Evolutionary conservation across 2,329 filamentous ascomycete species (phyloP), one percentile per base, ranked within the genome.

Genomic region (Metarhizium robertsii): DNA sequence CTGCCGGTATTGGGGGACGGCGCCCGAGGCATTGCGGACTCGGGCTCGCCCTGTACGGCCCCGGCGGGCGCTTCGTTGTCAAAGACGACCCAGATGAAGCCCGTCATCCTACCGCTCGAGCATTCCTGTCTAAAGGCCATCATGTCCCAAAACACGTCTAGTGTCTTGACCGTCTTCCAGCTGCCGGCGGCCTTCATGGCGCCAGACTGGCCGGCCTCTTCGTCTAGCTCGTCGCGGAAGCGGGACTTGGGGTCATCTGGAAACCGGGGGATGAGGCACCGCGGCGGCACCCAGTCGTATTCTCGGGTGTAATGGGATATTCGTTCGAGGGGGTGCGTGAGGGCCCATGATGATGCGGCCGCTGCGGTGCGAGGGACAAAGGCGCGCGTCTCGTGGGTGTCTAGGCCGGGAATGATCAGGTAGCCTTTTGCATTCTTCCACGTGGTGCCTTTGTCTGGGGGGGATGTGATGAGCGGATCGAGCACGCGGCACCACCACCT

Each of bases 81-180:
- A 61, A 96, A 87, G 0, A 96, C 86, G 30, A 96, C 74, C 92
- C 95, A 99, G 30, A 97, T 79, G 62, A 99, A 99, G 0, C 95
- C 95, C 0, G 96, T 95, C 65, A 96, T 79, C 18, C 92, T 80
- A 0, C 94, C 95, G 38, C 91, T 90, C 0, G 92, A 96, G 66
- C 94, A 99, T 67, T 99, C 94, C 68, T 97, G 94, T 55, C 94
- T 80, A 66, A 89, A 97, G 0, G 92, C 87, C 92, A 99, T 97
- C 80, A 95, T 88, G 59, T 99, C 94, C 94, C 94, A 99, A 66
- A 99, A 99, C 62, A 92, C 85, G n/a, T 92, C 88, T 45, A 99
- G 74, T 0, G 84, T 88, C 66, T 80, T 86, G 29, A 96, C 85
- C 57, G 87, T 91, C 67, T 85, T 88, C 94, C 94, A 99, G 55